phyloP scores from a whole-genome alignment of 1,139 yeast genomes.

The Hansenula lynferdii region DNA sequence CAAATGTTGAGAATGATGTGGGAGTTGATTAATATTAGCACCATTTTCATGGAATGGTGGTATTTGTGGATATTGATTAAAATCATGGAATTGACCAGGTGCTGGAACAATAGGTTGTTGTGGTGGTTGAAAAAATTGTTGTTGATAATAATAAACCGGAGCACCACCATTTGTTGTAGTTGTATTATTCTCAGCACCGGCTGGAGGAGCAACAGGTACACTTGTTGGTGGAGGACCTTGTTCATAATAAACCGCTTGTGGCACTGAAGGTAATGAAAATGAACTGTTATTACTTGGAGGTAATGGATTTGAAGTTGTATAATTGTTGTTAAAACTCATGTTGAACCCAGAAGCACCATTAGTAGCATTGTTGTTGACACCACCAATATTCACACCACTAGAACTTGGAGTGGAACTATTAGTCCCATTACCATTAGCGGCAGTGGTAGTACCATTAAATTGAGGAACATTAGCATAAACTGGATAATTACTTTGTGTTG shows the following conservation, averaged over 20 bases:
- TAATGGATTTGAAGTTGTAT: slow-evolving; percentile 4
- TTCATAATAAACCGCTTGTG: slow-evolving; percentile 3
- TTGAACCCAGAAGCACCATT: neutral
- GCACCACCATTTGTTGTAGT: neutral
- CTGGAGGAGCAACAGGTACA: neutral
- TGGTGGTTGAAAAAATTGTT: slow-evolving; percentile 3
- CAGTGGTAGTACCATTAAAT: neutral
- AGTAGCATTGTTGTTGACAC: neutral
- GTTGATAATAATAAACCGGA: slow-evolving; percentile 4
- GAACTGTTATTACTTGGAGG: slow-evolving; percentile 1
- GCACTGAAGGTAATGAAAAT: slow-evolving; percentile 7
- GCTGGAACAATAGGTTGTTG: neutral
- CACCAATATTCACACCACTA: neutral
- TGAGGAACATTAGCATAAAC: neutral
- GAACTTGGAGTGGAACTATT: neutral
- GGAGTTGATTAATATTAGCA: neutral
- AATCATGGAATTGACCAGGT: neutral
- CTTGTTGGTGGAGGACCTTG: neutral
- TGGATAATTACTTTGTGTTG: neutral
- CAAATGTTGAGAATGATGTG: neutral
- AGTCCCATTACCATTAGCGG: neutral
- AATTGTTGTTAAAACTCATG: slow-evolving; percentile 3
- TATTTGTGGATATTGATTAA: neutral
- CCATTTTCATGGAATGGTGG: neutral
- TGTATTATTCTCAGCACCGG: too few relatives aligned